Evolutionary conservation across 108 stramenopile species (phyloP).

Genomic region (Cyclotella distinguenda): DNA sequence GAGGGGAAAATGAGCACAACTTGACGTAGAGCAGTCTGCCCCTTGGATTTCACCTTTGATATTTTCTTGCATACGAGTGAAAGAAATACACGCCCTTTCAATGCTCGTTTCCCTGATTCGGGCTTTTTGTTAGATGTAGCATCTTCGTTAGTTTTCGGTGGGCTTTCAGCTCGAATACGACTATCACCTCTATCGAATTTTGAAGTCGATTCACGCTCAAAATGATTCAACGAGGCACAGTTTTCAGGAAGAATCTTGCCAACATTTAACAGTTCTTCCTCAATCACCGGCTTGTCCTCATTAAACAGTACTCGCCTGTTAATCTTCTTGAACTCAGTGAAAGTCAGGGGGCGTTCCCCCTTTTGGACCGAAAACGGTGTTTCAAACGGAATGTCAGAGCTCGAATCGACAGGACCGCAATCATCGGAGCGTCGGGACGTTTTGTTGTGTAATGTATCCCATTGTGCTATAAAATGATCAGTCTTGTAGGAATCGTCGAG

Average conservation of each 20-base stretch:
- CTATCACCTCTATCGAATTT: too few relatives aligned
- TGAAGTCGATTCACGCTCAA: too few relatives aligned
- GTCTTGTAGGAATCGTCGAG: neutral
- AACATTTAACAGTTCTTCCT: neutral
- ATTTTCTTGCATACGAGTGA: slow-evolving; percentile 35
- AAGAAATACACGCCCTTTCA: slow-evolving; percentile 38
- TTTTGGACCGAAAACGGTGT: slow-evolving; percentile 27
- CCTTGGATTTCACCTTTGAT: slow-evolving; percentile 29
- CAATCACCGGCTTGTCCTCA: slow-evolving; percentile 6
- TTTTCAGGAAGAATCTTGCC: too few relatives aligned
- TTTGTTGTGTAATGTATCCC: too few relatives aligned
- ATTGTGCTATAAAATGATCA: neutral
- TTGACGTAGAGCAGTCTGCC: slow-evolving; percentile 22
- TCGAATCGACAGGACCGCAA: too few relatives aligned
- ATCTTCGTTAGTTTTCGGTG: too few relatives aligned
- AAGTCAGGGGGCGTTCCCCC: slow-evolving; percentile 24
- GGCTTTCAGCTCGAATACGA: too few relatives aligned
- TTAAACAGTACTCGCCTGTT: slow-evolving; percentile 29
- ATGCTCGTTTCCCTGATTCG: slow-evolving; percentile 10
- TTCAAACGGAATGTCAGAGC: slow-evolving; percentile 6
- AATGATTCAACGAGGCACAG: too few relatives aligned
- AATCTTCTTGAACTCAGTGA: slow-evolving; percentile 16
- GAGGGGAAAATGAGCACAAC: slow-evolving; percentile 9
- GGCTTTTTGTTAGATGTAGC: neutral
- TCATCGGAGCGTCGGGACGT: too few relatives aligned